Conservation (phyloP, 2,329 filamentous ascomycete genomes). For the Neurospora sp. region DNA sequence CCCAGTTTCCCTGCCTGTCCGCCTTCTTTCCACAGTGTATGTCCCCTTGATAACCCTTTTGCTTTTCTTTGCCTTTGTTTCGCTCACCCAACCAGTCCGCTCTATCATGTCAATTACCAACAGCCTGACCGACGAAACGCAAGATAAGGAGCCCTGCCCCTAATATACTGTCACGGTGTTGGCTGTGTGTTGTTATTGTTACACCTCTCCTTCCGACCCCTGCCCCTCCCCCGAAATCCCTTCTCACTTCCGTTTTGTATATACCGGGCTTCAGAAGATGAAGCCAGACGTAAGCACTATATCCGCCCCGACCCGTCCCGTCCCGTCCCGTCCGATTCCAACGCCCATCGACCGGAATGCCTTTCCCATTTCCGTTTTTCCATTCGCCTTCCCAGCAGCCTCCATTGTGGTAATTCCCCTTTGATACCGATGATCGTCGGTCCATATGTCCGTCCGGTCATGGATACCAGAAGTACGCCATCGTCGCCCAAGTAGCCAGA, state of each 20-base stretch:
- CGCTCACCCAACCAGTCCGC: not conserved
- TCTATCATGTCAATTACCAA: not conserved
- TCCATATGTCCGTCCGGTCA: not conserved
- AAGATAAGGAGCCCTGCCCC: not conserved
- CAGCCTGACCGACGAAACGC: not conserved
- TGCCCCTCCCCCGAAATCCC: not conserved
- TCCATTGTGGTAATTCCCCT: not conserved
- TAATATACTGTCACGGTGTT: not conserved
- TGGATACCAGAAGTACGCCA: no score
- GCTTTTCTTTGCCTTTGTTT: not conserved
- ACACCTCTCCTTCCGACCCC: no score
- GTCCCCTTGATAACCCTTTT: not conserved
- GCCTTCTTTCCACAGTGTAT: not conserved
- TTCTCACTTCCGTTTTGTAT: not conserved
- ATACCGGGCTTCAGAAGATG: not conserved
- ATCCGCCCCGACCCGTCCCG: not conserved
- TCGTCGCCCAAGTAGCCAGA: not conserved
- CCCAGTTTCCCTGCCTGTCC: not conserved
- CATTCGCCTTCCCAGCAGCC: not conserved
- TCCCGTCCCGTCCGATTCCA: not conserved
- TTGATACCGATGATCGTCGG: not conserved
- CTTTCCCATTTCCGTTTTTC: not conserved
- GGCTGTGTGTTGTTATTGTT: no score
- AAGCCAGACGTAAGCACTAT: not conserved
- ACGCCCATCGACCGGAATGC: not conserved